A percentile compares a stretch with the other conserved stretches of the same genome.
These are phyloP conservation scores for Cordyceps militaris DNA, from an alignment of 2,329 filamentous ascomycete genomes.

Conservation along the genomic window DNA sequence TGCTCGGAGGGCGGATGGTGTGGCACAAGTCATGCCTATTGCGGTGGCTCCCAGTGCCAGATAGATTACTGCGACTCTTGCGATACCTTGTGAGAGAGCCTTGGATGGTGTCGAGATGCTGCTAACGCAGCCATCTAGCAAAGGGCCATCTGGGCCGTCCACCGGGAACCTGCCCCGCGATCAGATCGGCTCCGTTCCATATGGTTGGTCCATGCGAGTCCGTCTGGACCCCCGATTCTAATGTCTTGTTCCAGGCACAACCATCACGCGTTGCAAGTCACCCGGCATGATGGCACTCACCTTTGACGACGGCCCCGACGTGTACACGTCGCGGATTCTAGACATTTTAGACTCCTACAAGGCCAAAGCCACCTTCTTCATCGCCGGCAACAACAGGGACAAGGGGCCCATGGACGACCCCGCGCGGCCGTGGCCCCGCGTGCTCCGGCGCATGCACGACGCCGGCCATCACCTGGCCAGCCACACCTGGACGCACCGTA, in stretches of 20 bases:
- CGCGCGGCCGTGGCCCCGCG: conserved; percentile 25
- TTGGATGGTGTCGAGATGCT: neutral
- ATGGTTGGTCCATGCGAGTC: conserved; percentile 24
- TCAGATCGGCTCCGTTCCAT: conserved; percentile 28
- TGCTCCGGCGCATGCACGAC: conserved; percentile 34
- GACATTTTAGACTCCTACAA: conserved; percentile 27
- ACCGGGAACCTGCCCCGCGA: conserved; percentile 27
- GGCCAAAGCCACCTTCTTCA: conserved; percentile 35
- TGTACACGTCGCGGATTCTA: conserved; percentile 35
- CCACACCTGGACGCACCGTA: conserved; percentile 41
- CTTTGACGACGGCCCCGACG: conserved; percentile 40
- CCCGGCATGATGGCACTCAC: conserved; percentile 36
- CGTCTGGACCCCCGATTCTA: neutral
- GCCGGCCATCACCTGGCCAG: conserved; percentile 40
- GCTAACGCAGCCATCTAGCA: neutral
- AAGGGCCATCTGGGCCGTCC: conserved; percentile 24
- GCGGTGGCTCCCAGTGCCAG: conserved; percentile 32
- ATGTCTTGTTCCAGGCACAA: conserved; percentile 21
- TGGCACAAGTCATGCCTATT: conserved; percentile 28
- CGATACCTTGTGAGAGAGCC: conserved; percentile 31
- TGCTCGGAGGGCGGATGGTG: conserved; percentile 33
- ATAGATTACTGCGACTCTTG: conserved; percentile 33
- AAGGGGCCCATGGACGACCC: conserved; percentile 36
- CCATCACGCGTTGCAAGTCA: conserved; percentile 29
- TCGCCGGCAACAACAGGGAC: conserved; percentile 34